A percentile compares a stretch with the other conserved stretches of the same genome.
Conservation (phyloP, 352 stramenopile genomes). For the Globisporangium alternatum region DNA sequence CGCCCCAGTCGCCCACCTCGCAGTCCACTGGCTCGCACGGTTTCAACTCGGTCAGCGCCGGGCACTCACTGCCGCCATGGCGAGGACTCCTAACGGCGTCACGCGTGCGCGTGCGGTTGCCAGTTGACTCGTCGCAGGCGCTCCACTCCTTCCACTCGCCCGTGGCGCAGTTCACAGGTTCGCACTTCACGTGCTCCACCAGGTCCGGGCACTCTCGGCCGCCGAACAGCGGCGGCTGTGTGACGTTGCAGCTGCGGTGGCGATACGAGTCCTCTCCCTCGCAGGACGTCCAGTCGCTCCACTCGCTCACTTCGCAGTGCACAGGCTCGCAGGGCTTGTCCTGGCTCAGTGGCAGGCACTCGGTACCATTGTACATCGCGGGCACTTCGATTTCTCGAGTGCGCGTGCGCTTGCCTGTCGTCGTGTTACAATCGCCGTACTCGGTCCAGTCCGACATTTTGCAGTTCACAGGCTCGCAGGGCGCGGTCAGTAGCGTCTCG, state of each 20-base stretch:
- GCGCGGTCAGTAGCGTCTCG: conserved; percentile 27
- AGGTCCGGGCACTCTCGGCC: conserved; percentile 31
- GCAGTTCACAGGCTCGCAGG: conserved; percentile 55
- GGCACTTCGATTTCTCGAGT: conserved; percentile 28
- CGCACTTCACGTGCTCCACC: conserved; percentile 32
- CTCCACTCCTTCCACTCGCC: conserved; percentile 43
- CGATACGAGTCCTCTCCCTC: conserved; percentile 45
- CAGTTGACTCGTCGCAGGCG: conserved; percentile 33
- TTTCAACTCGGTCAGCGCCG: conserved; percentile 29
- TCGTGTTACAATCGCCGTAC: conserved; percentile 38
- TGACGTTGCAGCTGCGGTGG: conserved; percentile 33
- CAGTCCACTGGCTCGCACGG: conserved; percentile 47
- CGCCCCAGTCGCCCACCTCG: conserved; percentile 34
- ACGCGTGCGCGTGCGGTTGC: conserved; percentile 39
- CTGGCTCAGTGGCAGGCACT: conserved; percentile 32
- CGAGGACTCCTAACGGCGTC: conserved; percentile 17
- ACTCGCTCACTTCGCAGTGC: conserved; percentile 35
- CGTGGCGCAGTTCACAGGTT: conserved; percentile 40
- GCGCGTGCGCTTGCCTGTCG: conserved; percentile 34
- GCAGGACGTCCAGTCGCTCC: conserved; percentile 48
- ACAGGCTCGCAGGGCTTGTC: conserved; percentile 48
- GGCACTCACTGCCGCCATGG: conserved; percentile 35
- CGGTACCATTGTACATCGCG: conserved; percentile 38
- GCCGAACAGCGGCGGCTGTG: conserved; percentile 29
- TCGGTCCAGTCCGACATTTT: conserved; percentile 33